phyloP scores from a whole-genome alignment of 2,329 filamentous ascomycete genomes.

The Periglandula ipomoeae region DNA sequence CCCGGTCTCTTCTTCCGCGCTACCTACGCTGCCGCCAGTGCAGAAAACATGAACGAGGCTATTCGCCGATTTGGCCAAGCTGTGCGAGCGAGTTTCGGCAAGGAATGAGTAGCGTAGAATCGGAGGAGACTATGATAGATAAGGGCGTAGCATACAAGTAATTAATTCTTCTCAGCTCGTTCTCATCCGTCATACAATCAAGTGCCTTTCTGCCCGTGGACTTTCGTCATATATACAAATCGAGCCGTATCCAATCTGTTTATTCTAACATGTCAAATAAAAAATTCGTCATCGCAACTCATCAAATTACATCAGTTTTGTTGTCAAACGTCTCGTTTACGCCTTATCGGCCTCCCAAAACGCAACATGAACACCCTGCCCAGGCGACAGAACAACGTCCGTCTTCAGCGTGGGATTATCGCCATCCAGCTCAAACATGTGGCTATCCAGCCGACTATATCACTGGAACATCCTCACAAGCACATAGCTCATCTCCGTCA shows the following conservation, averaged over 20 bases:
- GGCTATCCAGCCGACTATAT: slow-evolving; percentile 53
- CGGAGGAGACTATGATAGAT: neutral
- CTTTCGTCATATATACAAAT: neutral
- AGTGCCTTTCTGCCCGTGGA: neutral
- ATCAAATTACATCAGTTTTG: too few relatives aligned
- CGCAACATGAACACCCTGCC: slow-evolving; percentile 47
- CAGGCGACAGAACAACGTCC: slow-evolving; percentile 52
- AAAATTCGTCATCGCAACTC: too few relatives aligned
- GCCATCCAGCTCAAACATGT: slow-evolving; percentile 45
- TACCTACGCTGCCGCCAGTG: slow-evolving; percentile 76
- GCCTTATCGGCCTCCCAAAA: slow-evolving; percentile 39
- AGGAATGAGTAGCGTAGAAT: slow-evolving; percentile 15
- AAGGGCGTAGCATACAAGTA: neutral
- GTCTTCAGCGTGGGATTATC: slow-evolving; percentile 45
- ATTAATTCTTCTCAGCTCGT: neutral
- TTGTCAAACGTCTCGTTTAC: neutral
- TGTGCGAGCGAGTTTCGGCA: slow-evolving; percentile 48
- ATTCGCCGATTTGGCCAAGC: slow-evolving; percentile 69
- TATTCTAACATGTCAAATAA: too few relatives aligned
- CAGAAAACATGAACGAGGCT: slow-evolving; percentile 60
- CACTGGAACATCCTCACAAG: slow-evolving; percentile 64
- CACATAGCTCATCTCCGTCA: slow-evolving; percentile 55
- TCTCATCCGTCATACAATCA: neutral
- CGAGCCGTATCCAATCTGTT: neutral
- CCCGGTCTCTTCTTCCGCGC: slow-evolving; percentile 76